phyloP scores from a whole-genome alignment of 805 yeast species.

The Cyberlindnera maclurae region DNA sequence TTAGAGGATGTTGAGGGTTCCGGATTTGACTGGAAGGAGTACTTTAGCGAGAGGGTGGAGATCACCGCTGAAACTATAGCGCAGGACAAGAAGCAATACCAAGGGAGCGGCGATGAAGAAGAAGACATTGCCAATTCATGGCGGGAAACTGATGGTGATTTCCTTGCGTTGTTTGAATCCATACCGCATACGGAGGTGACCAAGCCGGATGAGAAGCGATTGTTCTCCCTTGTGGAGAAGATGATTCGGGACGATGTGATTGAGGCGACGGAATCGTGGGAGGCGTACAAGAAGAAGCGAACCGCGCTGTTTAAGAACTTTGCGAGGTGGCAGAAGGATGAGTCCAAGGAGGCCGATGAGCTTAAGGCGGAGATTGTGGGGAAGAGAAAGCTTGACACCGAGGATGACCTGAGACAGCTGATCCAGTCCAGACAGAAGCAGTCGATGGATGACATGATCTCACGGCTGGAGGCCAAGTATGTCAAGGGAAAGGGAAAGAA shows the following conservation, averaged over 20 bases:
- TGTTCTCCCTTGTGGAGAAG: conserved; percentile 43
- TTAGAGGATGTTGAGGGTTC: conserved; percentile 32
- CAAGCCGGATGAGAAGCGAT: conserved; percentile 53
- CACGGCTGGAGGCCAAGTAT: conserved; percentile 44
- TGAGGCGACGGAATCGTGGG: conserved; percentile 38
- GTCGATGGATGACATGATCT: conserved; percentile 40
- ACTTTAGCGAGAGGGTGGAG: conserved; percentile 40
- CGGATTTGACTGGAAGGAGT: conserved; percentile 52
- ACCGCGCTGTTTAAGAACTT: conserved; percentile 40
- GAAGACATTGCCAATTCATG: conserved; percentile 58
- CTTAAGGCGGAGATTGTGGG: conserved; percentile 34
- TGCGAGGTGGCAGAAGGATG: conserved; percentile 46
- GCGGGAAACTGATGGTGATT: conserved; percentile 56
- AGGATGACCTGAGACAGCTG: conserved; percentile 38
- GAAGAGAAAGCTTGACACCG: conserved; percentile 25
- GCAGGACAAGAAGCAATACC: conserved; percentile 60
- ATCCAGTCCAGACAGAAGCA: conserved; percentile 41
- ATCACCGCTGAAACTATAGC: conserved; percentile 61
- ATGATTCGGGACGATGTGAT: conserved; percentile 34
- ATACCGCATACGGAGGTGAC: conserved; percentile 70
- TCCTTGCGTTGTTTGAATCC: conserved; percentile 60
- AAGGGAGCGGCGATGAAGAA: conserved; percentile 50
- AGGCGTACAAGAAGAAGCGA: conserved; percentile 43
- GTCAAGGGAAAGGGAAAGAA: conserved; percentile 30
- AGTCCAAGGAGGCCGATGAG: conserved; percentile 56